Evolutionary conservation across 495 filamentous ascomycete genomes (phyloP).

Genomic region (Staphylotrichum tortipilum): DNA sequence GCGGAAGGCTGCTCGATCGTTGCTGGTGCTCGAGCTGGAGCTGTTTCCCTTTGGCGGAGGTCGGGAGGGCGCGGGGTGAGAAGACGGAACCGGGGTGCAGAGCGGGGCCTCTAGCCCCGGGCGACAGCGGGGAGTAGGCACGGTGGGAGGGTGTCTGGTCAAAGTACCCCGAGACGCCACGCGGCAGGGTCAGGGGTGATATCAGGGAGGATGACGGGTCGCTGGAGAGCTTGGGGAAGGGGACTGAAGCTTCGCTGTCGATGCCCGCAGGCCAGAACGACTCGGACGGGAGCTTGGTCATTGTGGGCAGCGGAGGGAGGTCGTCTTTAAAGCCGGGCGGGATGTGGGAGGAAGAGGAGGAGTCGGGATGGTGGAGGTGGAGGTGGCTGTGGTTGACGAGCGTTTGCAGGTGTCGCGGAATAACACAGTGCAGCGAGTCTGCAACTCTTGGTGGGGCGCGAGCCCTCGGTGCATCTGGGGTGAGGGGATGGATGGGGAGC

Average conservation of each 20-base stretch:
- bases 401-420: too few species aligned
- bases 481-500: too few species aligned
- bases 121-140: conserved; percentile 23
- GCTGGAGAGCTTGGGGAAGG: conserved; percentile 19
- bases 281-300: conserved; percentile 26
- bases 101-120: conserved; percentile 13
- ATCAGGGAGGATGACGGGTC: conserved; percentile 30
- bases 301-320: conserved; percentile 13
- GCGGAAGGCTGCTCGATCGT: conserved; percentile 19
- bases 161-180: conserved; percentile 27
- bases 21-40: conserved; percentile 15
- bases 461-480: too few species aligned
- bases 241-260: conserved; percentile 17
- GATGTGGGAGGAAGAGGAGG: too few species aligned
- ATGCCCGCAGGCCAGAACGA: conserved; percentile 25
- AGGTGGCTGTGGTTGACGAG: too few species aligned
- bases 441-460: too few species aligned
- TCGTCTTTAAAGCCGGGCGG: not conserved
- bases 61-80: conserved; percentile 14
- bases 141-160: too few species aligned
- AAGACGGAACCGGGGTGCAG: conserved; percentile 22
- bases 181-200: conserved; percentile 34
- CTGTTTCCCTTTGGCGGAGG: conserved; percentile 9
- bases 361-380: not conserved
- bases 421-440: too few species aligned